phyloP scores from a whole-genome alignment of 2,329 filamentous ascomycete species.

The Cladosporium sp. region DNA sequence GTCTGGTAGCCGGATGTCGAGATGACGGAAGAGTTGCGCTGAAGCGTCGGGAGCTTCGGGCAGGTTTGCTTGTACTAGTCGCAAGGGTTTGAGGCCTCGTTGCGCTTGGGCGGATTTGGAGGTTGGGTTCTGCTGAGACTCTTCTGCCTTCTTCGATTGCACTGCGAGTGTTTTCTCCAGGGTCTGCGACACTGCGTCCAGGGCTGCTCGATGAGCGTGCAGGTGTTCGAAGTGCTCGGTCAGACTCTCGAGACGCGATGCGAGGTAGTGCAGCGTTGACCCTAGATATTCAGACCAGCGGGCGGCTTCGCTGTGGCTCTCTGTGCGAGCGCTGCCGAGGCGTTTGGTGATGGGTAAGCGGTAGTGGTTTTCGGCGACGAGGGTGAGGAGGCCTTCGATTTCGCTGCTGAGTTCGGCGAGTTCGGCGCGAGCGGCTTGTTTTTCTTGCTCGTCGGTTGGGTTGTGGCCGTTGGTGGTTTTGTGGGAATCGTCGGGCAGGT shows the following conservation, averaged over 20 bases:
- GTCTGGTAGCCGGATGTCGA: conserved; percentile 25
- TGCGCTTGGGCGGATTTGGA: conserved; percentile 1
- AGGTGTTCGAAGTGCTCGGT: conserved; percentile 25
- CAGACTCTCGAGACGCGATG: conserved; percentile 27
- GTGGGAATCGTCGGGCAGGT: neutral
- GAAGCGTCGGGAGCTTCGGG: conserved; percentile 28
- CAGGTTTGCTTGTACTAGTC: conserved; percentile 28
- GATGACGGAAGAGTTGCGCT: conserved; percentile 24
- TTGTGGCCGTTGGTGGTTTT: conserved; percentile 31
- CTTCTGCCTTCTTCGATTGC: neutral
- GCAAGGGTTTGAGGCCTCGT: conserved; percentile 28
- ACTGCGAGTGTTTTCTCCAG: conserved; percentile 17
- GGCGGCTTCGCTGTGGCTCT: conserved; percentile 32
- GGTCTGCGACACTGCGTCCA: conserved; percentile 21
- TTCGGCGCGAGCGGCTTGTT: conserved; percentile 54
- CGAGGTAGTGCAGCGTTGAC: conserved; percentile 40
- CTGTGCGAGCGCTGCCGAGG: conserved; percentile 33
- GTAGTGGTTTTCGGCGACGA: conserved; percentile 66
- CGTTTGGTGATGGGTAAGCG: conserved; percentile 55
- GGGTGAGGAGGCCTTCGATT: conserved; percentile 65
- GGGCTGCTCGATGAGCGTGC: conserved; percentile 23
- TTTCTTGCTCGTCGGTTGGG: conserved; percentile 46
- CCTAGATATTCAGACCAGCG: conserved; percentile 43
- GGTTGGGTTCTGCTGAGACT: neutral
- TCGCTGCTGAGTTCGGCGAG: conserved; percentile 67